These are phyloP conservation scores for Aspergillaceae sp. DNA, from an alignment of 2,329 filamentous ascomycete species.

Conservation along the genomic window DNA sequence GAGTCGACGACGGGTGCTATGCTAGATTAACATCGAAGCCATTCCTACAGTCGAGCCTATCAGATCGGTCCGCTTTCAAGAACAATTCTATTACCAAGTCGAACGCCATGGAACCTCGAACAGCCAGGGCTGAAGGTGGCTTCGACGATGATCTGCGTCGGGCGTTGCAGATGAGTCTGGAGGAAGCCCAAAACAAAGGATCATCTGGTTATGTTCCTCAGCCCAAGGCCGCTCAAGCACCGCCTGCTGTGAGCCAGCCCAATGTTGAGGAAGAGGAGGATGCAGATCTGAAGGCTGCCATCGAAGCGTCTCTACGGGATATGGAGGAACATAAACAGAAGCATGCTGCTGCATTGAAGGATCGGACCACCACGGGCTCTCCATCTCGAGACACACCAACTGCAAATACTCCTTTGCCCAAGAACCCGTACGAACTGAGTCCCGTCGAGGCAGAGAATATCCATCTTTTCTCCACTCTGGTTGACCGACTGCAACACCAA, in stretches of 20 bases:
- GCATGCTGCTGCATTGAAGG: conserved; percentile 74
- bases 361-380: conserved; percentile 56
- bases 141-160: conserved; percentile 94
- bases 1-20: conserved; percentile 94
- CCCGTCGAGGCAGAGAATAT: conserved; percentile 95
- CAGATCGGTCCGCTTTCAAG: conserved; percentile 33
- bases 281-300: conserved; percentile 84
- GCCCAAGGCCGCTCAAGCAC: conserved; percentile 35
- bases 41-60: conserved; percentile 34
- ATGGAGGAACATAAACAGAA: conserved; percentile 98
- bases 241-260: conserved; percentile 28
- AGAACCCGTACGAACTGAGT: conserved; percentile 90
- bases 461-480: conserved; percentile 86
- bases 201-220: conserved; percentile 65
- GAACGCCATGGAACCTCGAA: conserved; percentile 80
- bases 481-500: conserved; percentile 90
- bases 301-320: conserved; percentile 86
- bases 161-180: conserved; percentile 91
- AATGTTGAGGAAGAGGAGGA: conserved; percentile 70
- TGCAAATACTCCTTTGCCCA: conserved; percentile 52
- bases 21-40: conserved; percentile 72
- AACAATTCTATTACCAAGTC: conserved; percentile 54
- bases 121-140: conserved; percentile 75
- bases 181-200: conserved; percentile 72
- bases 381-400: conserved; percentile 43